Conservation (phyloP, 2,329 filamentous ascomycete species). For the Aspergillus transmontanensis region DNA sequence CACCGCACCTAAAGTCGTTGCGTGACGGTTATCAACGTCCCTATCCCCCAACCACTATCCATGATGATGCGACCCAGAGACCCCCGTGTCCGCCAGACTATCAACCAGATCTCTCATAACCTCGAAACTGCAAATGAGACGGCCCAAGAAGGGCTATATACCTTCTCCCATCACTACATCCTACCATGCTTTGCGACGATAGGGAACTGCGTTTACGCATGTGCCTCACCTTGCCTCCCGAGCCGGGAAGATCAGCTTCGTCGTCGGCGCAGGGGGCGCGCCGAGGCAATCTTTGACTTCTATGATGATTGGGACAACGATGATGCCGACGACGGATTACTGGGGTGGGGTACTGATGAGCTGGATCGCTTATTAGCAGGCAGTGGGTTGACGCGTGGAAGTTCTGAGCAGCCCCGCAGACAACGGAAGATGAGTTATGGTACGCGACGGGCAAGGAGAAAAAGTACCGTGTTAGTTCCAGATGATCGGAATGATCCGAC, state of each 20-base stretch:
- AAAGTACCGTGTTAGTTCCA: constrained; percentile 55
- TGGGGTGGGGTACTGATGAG: constrained; percentile 82
- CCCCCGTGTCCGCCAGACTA: constrained; percentile 86
- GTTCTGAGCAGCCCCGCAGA: constrained; percentile 66
- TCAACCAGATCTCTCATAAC: constrained; percentile 90
- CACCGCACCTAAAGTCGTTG: constrained; percentile 17
- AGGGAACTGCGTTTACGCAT: constrained; percentile 64
- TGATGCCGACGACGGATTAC: constrained; percentile 59
- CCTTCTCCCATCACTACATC: constrained; percentile 83
- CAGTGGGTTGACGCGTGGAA: constrained; percentile 49
- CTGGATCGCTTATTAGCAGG: constrained; percentile 80
- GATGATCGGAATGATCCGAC: constrained; percentile 70
- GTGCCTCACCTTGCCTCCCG: constrained; percentile 70
- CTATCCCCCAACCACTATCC: constrained; percentile 15
- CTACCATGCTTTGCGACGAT: constrained; percentile 75
- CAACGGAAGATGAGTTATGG: constrained; percentile 91
- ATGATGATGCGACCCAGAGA: constrained; percentile 67
- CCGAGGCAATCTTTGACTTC: constrained; percentile 91
- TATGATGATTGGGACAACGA: constrained; percentile 93
- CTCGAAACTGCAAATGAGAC: constrained; percentile 88
- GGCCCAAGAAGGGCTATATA: constrained; percentile 88
- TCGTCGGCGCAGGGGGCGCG: constrained; percentile 66
- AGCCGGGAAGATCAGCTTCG: constrained; percentile 73
- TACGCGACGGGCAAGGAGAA: constrained; percentile 62
- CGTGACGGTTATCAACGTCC: constrained; percentile 37